These are phyloP conservation scores for Salvia rosmarinus DNA, from an alignment of 257 asterid genomes.

Conservation along the genomic window DNA sequence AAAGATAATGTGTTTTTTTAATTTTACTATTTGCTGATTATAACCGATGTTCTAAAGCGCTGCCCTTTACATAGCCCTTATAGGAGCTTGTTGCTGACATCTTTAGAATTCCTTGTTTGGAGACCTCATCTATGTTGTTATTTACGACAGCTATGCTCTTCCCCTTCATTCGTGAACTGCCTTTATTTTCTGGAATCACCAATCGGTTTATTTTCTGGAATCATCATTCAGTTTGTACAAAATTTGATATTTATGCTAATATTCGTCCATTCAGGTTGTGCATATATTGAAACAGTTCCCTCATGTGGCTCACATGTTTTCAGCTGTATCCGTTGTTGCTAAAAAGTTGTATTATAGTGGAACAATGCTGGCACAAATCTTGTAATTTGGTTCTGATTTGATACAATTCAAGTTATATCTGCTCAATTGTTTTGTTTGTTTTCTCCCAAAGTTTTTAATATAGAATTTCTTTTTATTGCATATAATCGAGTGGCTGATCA, in stretches of 20 bases:
- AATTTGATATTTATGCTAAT: too few species aligned
- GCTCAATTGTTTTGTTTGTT: not conserved
- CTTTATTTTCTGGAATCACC: not conserved
- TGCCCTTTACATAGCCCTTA: not conserved
- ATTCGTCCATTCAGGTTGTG: too few species aligned
- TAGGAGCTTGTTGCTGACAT: not conserved
- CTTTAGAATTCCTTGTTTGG: not conserved
- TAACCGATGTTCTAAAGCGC: conserved; percentile 35
- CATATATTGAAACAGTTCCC: not conserved
- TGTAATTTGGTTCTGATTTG: not conserved
- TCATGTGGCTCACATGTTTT: not conserved
- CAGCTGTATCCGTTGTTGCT: not conserved
- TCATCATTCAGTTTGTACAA: too few species aligned
- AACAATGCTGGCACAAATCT: too few species aligned
- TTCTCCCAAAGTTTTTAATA: not conserved
- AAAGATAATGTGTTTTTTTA: not conserved
- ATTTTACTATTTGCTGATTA: conserved; percentile 13
- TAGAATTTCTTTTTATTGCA: not conserved
- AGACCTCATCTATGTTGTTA: not conserved
- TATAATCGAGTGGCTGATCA: not conserved
- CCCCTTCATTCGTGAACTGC: not conserved
- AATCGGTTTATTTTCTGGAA: too few species aligned
- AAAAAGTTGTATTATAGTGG: not conserved
- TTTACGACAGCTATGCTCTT: not conserved
- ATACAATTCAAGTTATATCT: not conserved